Percentiles rank a stretch among this genome's conserved stretches.
These are phyloP conservation scores for Trichocomaceae sp. DNA, from an alignment of 2,329 filamentous ascomycete genomes.

Conservation along the genomic window DNA sequence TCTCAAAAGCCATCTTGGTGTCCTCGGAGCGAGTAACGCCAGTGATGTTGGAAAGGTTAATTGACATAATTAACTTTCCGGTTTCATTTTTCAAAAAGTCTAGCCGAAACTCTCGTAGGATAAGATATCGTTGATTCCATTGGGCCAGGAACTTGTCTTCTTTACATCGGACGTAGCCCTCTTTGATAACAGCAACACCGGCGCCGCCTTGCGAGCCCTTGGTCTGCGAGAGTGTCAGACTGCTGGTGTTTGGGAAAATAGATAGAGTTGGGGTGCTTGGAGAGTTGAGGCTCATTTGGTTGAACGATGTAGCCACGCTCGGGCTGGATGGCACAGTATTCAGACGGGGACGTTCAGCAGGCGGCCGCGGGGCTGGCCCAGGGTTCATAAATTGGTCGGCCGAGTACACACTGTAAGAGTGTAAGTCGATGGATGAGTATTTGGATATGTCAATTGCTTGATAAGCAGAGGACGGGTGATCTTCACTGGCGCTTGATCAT, in stretches of 20 bases:
- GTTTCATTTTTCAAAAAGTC: constrained; percentile 92
- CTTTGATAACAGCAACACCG: constrained; percentile 68
- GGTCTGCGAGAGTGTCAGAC: constrained; percentile 59
- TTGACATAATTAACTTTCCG: constrained; percentile 77
- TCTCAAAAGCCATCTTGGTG: constrained; percentile 87
- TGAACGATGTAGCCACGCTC: constrained; percentile 62
- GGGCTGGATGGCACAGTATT: constrained; percentile 65
- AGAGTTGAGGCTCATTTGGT: constrained; percentile 63
- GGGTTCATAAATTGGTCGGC: constrained; percentile 86
- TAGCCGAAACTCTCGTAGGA: constrained; percentile 84
- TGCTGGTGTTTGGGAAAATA: constrained; percentile 62
- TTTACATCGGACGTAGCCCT: constrained; percentile 55
- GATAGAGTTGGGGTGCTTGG: constrained; percentile 59
- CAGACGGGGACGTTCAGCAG: constrained; percentile 73
- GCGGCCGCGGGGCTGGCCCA: constrained; percentile 85
- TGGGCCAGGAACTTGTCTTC: constrained; percentile 72
- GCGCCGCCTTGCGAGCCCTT: constrained; percentile 55
- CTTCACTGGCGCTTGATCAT: not conserved
- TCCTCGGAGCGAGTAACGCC: constrained; percentile 88
- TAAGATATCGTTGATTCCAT: constrained; percentile 88
- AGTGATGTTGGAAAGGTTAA: constrained; percentile 79
- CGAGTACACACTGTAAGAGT: constrained; percentile 53
- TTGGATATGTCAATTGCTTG: not conserved
- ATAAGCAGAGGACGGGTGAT: not conserved
- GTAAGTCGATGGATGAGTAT: constrained; percentile 14